These are phyloP conservation scores for Pseudocercospora cruenta DNA, from an alignment of 2,329 filamentous ascomycete genomes.

Conservation along the genomic window DNA sequence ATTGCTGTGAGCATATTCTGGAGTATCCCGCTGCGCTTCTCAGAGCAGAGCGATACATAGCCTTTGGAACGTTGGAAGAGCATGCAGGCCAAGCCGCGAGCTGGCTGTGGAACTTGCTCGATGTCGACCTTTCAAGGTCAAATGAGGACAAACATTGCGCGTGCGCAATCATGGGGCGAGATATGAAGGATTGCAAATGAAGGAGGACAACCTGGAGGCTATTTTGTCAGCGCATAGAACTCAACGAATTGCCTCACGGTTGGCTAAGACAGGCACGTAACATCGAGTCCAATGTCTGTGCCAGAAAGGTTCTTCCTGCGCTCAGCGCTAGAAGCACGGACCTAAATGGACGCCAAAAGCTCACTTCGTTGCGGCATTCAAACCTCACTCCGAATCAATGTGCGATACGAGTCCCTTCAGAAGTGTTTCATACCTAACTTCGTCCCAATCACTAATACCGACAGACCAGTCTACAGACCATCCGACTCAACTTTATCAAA, in stretches of 20 bases:
- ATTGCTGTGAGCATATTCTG: conserved; percentile 7
- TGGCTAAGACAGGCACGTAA: background rate
- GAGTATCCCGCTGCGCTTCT: conserved; percentile 1
- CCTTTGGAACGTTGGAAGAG: conserved; percentile 2
- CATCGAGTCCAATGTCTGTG: background rate
- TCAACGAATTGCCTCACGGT: background rate
- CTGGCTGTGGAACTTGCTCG: background rate
- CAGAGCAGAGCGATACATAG: background rate
- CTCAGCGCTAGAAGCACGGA: background rate
- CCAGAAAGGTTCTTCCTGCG: background rate
- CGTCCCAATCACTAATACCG: background rate
- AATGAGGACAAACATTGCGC: background rate
- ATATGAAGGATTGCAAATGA: background rate
- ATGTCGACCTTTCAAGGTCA: background rate
- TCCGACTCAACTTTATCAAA: background rate
- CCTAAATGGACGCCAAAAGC: background rate
- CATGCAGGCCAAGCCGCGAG: background rate
- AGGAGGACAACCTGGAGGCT: background rate
- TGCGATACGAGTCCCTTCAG: background rate
- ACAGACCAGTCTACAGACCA: background rate
- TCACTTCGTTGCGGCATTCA: background rate
- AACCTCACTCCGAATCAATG: background rate
- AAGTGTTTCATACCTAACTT: background rate
- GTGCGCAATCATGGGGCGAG: background rate
- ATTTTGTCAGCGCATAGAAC: conserved; percentile 7